Evolutionary conservation across 2,329 filamentous ascomycete species (phyloP).

Genomic region (Penicillium nordicum): DNA sequence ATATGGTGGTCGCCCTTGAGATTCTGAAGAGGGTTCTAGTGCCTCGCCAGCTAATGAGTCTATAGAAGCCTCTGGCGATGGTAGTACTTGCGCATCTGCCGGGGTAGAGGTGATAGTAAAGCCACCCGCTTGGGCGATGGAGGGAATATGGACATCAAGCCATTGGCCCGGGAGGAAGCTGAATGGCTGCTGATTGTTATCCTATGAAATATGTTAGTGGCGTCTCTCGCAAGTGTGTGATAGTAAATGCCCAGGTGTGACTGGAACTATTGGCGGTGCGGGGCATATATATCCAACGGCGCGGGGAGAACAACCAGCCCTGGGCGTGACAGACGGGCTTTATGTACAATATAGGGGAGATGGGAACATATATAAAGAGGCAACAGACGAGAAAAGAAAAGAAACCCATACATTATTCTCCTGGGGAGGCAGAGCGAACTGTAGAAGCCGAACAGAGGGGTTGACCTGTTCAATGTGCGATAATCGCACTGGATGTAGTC

Average conservation of each 20-base stretch:
- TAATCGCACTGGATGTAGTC: conserved; percentile 62
- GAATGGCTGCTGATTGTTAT: conserved; percentile 29
- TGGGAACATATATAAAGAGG: not conserved
- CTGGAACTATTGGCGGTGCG: not conserved
- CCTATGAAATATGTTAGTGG: conserved; percentile 12
- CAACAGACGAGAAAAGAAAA: not conserved
- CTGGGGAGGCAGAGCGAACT: conserved; percentile 56
- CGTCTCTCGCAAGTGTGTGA: not conserved
- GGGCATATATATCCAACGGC: not conserved
- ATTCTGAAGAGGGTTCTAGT: conserved; percentile 18
- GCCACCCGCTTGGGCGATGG: conserved; percentile 67
- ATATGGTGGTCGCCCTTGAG: conserved; percentile 45
- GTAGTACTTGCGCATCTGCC: conserved; percentile 46
- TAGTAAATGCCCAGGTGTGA: not conserved
- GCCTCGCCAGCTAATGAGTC: conserved; percentile 20
- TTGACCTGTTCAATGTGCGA: conserved; percentile 63
- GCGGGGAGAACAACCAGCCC: not conserved
- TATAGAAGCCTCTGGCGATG: conserved; percentile 20
- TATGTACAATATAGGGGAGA: not conserved
- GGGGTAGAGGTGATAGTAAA: conserved; percentile 85
- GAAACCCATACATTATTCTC: conserved; percentile 47
- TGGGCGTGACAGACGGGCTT: not conserved
- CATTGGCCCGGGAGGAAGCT: conserved; percentile 82
- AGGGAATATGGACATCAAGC: conserved; percentile 77
- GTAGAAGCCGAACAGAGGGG: conserved; percentile 64